These are phyloP conservation scores for Ophiostoma sp. DNA, from an alignment of 2,329 filamentous ascomycete genomes.

Conservation along the genomic window DNA sequence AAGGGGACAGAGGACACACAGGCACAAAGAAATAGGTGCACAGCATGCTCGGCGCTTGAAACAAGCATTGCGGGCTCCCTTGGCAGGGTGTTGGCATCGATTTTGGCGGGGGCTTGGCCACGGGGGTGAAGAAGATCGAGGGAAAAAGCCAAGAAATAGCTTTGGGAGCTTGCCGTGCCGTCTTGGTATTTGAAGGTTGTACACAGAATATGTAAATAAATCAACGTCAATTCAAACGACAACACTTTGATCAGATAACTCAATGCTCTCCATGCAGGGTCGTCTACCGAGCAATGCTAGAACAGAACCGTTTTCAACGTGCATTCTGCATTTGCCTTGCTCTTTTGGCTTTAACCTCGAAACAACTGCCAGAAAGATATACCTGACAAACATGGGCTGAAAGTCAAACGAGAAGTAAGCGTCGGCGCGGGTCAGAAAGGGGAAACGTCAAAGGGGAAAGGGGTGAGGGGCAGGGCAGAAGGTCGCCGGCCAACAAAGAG, in stretches of 20 bases:
- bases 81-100: conserved; percentile 12
- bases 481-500: background rate
- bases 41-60: background rate
- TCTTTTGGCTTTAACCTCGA: background rate
- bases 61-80: conserved; percentile 14
- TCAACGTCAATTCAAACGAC: background rate
- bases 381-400: background rate
- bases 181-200: background rate
- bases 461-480: conserved; percentile 3
- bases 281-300: background rate
- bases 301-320: background rate
- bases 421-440: background rate
- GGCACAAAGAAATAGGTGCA: background rate
- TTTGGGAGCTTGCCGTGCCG: conserved; percentile 15
- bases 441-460: background rate
- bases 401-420: background rate
- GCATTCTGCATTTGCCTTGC: background rate
- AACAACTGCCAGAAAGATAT: background rate
- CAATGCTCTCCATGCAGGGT: conserved; percentile 1
- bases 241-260: too few relatives aligned
- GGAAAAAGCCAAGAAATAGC: conserved; percentile 11
- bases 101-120: background rate
- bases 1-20: background rate
- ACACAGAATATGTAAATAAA: background rate
- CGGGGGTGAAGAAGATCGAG: background rate